Evolutionary conservation across 2,329 filamentous ascomycete genomes (phyloP).

Genomic region (Graphium sp.): DNA sequence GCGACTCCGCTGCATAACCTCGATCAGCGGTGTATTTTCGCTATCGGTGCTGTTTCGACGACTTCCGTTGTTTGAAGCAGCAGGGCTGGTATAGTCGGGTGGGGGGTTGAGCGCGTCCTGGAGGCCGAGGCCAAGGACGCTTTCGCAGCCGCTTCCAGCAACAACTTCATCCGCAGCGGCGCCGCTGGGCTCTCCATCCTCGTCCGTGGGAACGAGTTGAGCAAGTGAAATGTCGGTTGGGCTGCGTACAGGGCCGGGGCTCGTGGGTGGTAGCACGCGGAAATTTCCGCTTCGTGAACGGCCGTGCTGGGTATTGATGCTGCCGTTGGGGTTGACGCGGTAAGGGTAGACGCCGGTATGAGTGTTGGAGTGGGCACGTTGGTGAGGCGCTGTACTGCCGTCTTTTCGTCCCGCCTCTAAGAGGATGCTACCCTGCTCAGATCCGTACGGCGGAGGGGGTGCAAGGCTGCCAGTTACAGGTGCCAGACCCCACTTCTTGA

Average conservation of each 20-base stretch:
- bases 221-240: slow-evolving; percentile 93
- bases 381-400: slow-evolving; percentile 19
- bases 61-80: slow-evolving; percentile 37
- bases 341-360: slow-evolving; percentile 8
- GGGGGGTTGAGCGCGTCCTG: slow-evolving; percentile 45
- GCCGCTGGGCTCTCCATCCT: slow-evolving; percentile 53
- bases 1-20: slow-evolving; percentile 30
- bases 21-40: slow-evolving; percentile 35
- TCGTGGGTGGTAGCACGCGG: slow-evolving; percentile 58
- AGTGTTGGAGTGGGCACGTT: slow-evolving; percentile 26
- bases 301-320: slow-evolving; percentile 46
- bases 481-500: slow-evolving; percentile 98
- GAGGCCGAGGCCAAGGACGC: slow-evolving; percentile 23
- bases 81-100: slow-evolving; percentile 55
- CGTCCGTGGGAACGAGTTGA: slow-evolving; percentile 57
- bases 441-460: slow-evolving; percentile 89
- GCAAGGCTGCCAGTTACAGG: slow-evolving; percentile 91
- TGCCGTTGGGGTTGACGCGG: slow-evolving; percentile 16
- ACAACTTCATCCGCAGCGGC: background rate
- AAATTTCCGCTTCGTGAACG: slow-evolving; percentile 66
- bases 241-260: slow-evolving; percentile 75
- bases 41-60: slow-evolving; percentile 40
- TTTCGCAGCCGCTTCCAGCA: slow-evolving; percentile 7
- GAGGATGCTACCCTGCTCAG: slow-evolving; percentile 89
- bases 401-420: slow-evolving; percentile 68